Evolutionary conservation across 129 eudicot species (phyloP).

Genomic region (Escallonia rubra): DNA sequence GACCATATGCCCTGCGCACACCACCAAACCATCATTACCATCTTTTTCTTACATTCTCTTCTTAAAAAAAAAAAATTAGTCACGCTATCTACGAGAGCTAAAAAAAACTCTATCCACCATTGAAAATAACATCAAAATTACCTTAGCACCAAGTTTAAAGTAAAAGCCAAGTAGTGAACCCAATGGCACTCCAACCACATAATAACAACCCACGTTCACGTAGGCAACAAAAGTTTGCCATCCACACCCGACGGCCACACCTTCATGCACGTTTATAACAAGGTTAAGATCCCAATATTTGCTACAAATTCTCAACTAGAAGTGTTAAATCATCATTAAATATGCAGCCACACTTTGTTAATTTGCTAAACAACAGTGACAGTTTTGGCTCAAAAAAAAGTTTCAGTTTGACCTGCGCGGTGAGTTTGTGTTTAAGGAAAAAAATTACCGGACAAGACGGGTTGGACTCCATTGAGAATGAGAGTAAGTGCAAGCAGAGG

Average conservation of each 20-base stretch:
- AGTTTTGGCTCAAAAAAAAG: no score
- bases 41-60: no score
- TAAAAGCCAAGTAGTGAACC: constrained; percentile 9
- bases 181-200: constrained; percentile 12
- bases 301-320: no score
- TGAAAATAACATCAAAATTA: background rate
- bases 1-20: constrained; percentile 14
- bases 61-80: background rate
- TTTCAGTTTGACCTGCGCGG: no score
- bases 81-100: background rate
- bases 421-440: background rate
- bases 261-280: background rate
- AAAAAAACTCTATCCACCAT: background rate
- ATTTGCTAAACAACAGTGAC: no score
- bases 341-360: no score
- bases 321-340: no score
- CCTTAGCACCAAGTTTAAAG: constrained; percentile 9
- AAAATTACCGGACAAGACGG: constrained; percentile 34
- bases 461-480: constrained; percentile 31
- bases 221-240: constrained; percentile 12
- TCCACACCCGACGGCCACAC: constrained; percentile 17
- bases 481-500: constrained; percentile 28
- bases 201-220: constrained; percentile 8
- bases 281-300: no score
- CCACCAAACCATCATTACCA: background rate